Evolutionary conservation across 163 green algal genomes (phyloP).

Genomic region (Volvox carteri): DNA sequence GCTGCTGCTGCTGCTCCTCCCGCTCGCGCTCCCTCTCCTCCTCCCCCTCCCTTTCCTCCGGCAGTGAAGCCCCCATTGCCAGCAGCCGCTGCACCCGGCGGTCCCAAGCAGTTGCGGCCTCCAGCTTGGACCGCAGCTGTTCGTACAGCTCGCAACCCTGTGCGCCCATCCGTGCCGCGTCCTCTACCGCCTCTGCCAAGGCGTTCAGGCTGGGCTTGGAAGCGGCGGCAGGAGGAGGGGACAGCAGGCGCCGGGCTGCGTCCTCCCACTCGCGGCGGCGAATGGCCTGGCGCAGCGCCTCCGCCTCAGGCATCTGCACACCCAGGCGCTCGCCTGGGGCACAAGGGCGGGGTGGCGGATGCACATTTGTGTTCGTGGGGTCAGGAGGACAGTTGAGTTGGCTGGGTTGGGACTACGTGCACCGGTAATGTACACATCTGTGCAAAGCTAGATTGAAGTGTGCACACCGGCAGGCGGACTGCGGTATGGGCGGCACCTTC

Average conservation of each 20-base stretch:
- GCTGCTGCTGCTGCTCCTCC: not conserved
- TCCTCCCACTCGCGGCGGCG: slow-evolving; percentile 67
- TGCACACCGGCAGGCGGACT: too few relatives aligned
- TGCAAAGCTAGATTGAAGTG: too few relatives aligned
- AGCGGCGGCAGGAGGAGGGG: not conserved
- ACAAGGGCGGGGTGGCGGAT: not conserved
- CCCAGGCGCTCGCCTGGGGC: slow-evolving; percentile 60
- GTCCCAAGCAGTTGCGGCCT: slow-evolving; percentile 40
- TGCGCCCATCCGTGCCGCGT: slow-evolving; percentile 56
- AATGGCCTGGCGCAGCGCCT: slow-evolving; percentile 54
- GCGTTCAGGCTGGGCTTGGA: slow-evolving; percentile 18
- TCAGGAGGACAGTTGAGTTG: too few relatives aligned
- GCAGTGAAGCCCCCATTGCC: slow-evolving; percentile 1
- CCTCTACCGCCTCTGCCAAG: slow-evolving; percentile 55
- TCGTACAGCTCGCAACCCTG: slow-evolving; percentile 34
- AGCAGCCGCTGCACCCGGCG: slow-evolving; percentile 21
- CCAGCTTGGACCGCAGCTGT: slow-evolving; percentile 24
- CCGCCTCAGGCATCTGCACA: slow-evolving; percentile 53
- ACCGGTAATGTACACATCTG: too few relatives aligned
- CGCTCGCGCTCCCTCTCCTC: not conserved
- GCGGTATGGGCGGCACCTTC: too few relatives aligned
- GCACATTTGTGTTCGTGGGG: too few relatives aligned
- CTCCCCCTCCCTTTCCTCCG: not conserved
- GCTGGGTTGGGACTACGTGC: too few relatives aligned
- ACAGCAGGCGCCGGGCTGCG: slow-evolving; percentile 38